Evolutionary conservation across 1,139 yeast species (phyloP), one percentile per base, ranked within the genome.

Genomic region (Pichia kudriavzevii): DNA sequence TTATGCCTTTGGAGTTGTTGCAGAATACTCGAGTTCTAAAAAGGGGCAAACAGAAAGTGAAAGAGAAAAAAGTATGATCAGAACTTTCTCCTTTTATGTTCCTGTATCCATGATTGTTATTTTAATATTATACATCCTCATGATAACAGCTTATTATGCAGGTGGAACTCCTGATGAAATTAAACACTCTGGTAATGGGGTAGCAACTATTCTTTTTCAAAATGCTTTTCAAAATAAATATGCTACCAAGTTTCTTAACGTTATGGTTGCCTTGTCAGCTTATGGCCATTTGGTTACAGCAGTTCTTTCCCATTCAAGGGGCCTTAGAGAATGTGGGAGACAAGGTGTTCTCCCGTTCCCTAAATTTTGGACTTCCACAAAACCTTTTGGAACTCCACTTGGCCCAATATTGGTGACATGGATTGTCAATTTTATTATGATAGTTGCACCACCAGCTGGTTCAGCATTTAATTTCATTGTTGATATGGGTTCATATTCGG

Each of bases 361-460:
- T 7, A 44, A 39, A 9, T 50, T 57, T 30, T 66, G 70, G 69
- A 61, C 67, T 6, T 53, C 61, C 20, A 60, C 61, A 7, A 63
- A 61, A 40, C 71, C 70, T 2, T 61, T 56, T 31, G 66, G 66
- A 3, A 64, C 71, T 7, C 71, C 72, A 4, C 26, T 64, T 4
- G 59, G 65, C 20, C 63, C 69, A 9, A 53, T 64, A 5, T 42
- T 63, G 15, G 49, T 59, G 30, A 63, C 65, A 1, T 64, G 59
- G 52, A 13, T 64, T 14, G 59, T 66, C 26, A 65, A 64, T 40
- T 39, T 62, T 17, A 56, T 66, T 35, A 61, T 66, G 25, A 51
- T 63, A 31, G 47, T 65, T 22, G 71, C 69, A 9, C 71, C 71
- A 13, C 61, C 61, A n/a, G 63, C 69, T 2, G 72, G 72, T 20